Evolutionary conservation across 768 basidiomycete species (phyloP), one percentile per base, ranked within the genome.

Genomic region (Pleurotus eryngii): DNA sequence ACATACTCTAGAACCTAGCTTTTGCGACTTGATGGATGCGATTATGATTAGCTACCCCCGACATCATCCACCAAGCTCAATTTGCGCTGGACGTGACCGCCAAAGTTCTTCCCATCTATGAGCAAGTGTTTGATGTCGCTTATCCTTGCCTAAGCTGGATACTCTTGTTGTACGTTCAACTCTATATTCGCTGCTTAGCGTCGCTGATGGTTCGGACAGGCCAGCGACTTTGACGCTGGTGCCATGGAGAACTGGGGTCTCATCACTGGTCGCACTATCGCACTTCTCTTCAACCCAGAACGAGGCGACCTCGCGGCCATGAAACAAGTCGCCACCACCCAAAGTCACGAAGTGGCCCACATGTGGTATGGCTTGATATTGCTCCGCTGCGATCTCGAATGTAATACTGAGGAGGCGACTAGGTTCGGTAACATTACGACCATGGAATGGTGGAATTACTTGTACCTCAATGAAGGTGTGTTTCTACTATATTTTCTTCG

Each of bases 241-340:
- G 89, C 89, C 4, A 95, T 95, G 95, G 95, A 97, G 72, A 95
- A 94, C 69, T 94, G 90, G 90, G 92, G 91, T 49, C 74, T 96
- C 57, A 97, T 97, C 67, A 95, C 89, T 12, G 95, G 95, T 17
- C 77, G 95, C 45, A 95, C 93, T 0, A 84, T 77, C 42, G 88
- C 86, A 3, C 89, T 92, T 68, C 73, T 96, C 43, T 79, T 90
- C 59, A 90, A 97, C 68, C 84, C 85, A n/a, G 76, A 87, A 67
- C 85, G 81, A 55, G 81, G 82, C 22, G 88, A 91, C 63, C 71
- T 93, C 48, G 73, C 74, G 8, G 87, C 85, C 40, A 90, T 88
- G 78, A 91, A 94, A 70, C 75, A 81, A n/a, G 83, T 96, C 56
- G 89, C 90, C 2, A 71, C 77, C 11, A 83, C 82, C 1, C 91